Percentiles rank a stretch among this genome's conserved stretches.
These are phyloP conservation scores for Arabidopsis suecica DNA, from an alignment of 345 rosid genomes.

Conservation along the genomic window DNA sequence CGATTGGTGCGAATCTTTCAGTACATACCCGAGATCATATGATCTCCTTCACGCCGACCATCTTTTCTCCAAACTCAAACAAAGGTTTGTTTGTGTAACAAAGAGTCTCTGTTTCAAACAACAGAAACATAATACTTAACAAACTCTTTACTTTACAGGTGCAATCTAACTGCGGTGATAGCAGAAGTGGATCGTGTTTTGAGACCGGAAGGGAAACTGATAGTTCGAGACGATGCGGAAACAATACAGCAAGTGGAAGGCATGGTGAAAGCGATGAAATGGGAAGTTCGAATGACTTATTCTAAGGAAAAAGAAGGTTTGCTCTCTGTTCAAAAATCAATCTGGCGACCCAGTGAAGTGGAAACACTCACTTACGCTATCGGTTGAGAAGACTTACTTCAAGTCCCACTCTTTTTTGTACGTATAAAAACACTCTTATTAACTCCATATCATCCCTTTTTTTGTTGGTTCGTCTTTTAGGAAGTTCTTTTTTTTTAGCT, in stretches of 20 bases:
- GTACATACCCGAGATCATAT: slow-evolving; percentile 93
- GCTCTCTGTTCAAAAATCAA: slow-evolving; percentile 80
- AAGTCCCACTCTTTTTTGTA: slow-evolving; percentile 36
- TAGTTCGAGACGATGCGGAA: slow-evolving; percentile 73
- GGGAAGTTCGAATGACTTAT: slow-evolving; percentile 84
- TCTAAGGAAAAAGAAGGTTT: slow-evolving; percentile 82
- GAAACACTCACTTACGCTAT: slow-evolving; percentile 69
- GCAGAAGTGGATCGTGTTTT: slow-evolving; percentile 90
- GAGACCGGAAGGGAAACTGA: slow-evolving; percentile 87
- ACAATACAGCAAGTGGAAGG: slow-evolving; percentile 66
- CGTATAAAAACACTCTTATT: slow-evolving; percentile 30
- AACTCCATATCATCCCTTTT: slow-evolving; percentile 10
- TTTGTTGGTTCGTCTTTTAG: slow-evolving; percentile 21
- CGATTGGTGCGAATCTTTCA: slow-evolving; percentile 97
- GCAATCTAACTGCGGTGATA: slow-evolving; percentile 68
- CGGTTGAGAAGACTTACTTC: slow-evolving; percentile 45
- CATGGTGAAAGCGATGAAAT: slow-evolving; percentile 65
- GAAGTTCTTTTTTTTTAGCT: slow-evolving; percentile 16
- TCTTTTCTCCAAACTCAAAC: slow-evolving; percentile 82
- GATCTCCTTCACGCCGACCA: slow-evolving; percentile 98
- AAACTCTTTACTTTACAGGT: slow-evolving; percentile 50
- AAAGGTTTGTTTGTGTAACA: slow-evolving; percentile 53
- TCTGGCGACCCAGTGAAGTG: slow-evolving; percentile 77
- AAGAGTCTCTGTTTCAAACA: slow-evolving; percentile 20
- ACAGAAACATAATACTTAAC: not conserved